A percentile compares a stretch with the other conserved stretches of the same genome.
Evolutionary conservation across 768 basidiomycete species (phyloP).

Genomic region (Mycena vitilis): DNA sequence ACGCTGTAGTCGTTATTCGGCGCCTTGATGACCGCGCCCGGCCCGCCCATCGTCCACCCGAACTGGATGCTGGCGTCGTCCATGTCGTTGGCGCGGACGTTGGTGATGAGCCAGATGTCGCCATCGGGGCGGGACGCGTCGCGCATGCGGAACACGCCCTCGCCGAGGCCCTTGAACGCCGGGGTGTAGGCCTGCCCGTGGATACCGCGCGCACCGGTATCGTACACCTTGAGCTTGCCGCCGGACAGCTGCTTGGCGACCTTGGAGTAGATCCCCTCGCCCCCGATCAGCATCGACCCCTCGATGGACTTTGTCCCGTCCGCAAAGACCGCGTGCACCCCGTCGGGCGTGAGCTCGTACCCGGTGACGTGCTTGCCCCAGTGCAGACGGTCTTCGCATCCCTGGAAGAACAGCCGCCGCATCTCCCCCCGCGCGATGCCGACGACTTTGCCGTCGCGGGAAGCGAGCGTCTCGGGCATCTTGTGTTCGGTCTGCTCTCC

Average conservation of each 20-base stretch:
- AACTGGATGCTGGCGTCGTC: conserved; percentile 6
- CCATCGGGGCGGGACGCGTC: conserved; percentile 3
- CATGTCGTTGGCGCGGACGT: conserved; percentile 1
- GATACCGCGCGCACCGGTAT: neutral
- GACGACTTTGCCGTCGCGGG: conserved; percentile 3
- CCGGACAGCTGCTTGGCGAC: conserved; percentile 1
- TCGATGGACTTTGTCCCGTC: conserved; percentile 1
- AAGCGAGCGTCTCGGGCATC: neutral
- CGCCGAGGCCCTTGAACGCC: neutral
- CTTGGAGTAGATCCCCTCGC: conserved; percentile 9
- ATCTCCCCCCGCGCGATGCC: conserved; percentile 5
- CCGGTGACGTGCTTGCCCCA: conserved; percentile 6
- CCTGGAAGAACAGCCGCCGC: conserved; percentile 1
- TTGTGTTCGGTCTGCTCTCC: conserved; percentile 2
- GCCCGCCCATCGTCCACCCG: conserved; percentile 3
- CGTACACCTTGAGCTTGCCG: conserved; percentile 1
- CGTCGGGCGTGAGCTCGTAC: conserved; percentile 9
- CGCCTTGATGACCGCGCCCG: neutral
- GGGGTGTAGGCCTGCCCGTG: conserved; percentile 1
- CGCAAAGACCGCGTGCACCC: neutral
- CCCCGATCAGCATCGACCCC: conserved; percentile 1
- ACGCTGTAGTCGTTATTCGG: conserved; percentile 7
- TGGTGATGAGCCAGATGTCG: neutral
- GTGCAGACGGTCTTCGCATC: neutral
- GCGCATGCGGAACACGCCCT: neutral